Base-by-base conservation (phyloP, 2,329 filamentous ascomycete species). In the Dactylellina parvicollis region DNA sequence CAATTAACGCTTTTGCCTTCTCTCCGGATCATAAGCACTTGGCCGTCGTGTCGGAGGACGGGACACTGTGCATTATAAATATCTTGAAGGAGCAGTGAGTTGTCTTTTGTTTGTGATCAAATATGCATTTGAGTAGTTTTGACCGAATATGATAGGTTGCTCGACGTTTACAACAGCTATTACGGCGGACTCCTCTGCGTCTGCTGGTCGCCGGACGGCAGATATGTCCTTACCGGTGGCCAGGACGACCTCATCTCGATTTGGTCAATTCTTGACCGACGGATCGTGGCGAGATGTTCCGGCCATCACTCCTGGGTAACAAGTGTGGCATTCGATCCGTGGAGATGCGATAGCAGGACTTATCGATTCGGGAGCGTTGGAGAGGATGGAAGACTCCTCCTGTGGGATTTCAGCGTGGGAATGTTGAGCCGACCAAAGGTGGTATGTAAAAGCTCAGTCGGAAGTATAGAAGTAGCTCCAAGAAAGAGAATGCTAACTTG, bases 391-490 rank as follows among this genome's bases (percentile, higher is more conserved):
- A 86, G 92, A 66, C 83, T 99, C 16, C 87, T 96, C 70, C 83
- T 99, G 10, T 99, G 95, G 95, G 95, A 99, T 82, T 99, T 99
- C 80, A 96, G 90, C 76, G 92, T 96, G 42, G 92, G 92, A 77
- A 98, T 98, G 94, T 85, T 99, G 77, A 91, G 96, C 81, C 87
- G 93, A 72, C 94, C 95, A 18, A 94, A 94, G 82, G 89, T 87
- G 76, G 90, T 92, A 83, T 79, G 90, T 86, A 57, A 55, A 74
- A 83, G 84, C 46, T 84, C 77, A 2, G 3, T 4, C 12, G 24
- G 2, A 10, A 16, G 28, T 28, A 7, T 2, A 4, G 28, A 26
- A 14, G 22, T 30, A 79, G 78, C 47, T 40, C 16, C 10, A n/a
- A 4, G 5, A 26, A 42, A 10, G 18, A 30, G 28, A 10, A 4